Conservation (phyloP, 202 grass and related monocot species). For the Elaeis oleifera region DNA sequence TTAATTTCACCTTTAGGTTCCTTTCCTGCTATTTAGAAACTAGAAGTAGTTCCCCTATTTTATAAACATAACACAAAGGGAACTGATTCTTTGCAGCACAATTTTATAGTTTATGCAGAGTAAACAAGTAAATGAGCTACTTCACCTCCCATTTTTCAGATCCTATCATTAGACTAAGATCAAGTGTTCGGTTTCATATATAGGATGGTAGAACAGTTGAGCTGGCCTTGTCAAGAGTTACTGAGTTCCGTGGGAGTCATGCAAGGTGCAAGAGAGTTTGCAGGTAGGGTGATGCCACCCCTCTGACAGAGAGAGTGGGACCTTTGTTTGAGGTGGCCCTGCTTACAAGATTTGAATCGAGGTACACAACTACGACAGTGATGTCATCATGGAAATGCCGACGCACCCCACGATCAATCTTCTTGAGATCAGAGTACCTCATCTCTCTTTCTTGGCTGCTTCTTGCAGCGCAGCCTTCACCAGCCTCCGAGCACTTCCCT, state of each 20-base stretch:
- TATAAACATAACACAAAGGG: too few relatives aligned
- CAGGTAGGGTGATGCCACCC: constrained; percentile 53
- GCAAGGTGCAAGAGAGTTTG: constrained; percentile 62
- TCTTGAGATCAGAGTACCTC: constrained; percentile 84
- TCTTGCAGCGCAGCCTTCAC: constrained; percentile 69
- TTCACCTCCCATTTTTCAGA: too few relatives aligned
- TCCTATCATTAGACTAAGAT: too few relatives aligned
- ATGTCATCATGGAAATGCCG: constrained; percentile 86
- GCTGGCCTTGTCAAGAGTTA: not conserved
- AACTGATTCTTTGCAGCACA: too few relatives aligned
- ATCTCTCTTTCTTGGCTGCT: constrained; percentile 88
- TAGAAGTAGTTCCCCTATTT: too few relatives aligned
- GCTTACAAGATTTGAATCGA: constrained; percentile 44
- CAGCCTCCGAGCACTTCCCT: constrained; percentile 65
- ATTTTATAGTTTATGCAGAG: too few relatives aligned
- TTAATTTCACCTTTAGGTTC: too few relatives aligned
- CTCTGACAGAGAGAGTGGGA: constrained; percentile 49
- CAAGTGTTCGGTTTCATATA: too few relatives aligned
- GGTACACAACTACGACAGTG: constrained; percentile 70
- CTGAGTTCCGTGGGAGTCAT: constrained; percentile 37
- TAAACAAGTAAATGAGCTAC: too few relatives aligned
- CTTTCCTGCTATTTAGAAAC: too few relatives aligned
- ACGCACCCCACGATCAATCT: constrained; percentile 68
- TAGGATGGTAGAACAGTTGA: not conserved
- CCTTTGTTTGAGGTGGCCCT: constrained; percentile 44